Conservation (phyloP, 805 yeast species). For the Wickerhamomyces xylosicus region DNA sequence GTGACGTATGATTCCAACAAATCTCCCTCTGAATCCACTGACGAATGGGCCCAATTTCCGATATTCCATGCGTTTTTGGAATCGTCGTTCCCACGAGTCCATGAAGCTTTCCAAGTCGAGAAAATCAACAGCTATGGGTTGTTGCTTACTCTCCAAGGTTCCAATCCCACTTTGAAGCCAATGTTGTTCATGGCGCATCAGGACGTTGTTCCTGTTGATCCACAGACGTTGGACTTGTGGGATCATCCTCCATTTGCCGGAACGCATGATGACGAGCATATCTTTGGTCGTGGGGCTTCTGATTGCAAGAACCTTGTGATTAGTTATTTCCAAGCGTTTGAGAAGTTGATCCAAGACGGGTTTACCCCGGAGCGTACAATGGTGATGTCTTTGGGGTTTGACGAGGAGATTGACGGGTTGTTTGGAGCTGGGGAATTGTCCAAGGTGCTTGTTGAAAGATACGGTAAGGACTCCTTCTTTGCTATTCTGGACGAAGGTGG, state of each 20-base stretch:
- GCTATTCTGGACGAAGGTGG: slow-evolving; percentile 57
- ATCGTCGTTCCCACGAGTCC: slow-evolving; percentile 43
- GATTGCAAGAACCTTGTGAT: slow-evolving; percentile 66
- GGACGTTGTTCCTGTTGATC: slow-evolving; percentile 73
- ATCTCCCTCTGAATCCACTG: slow-evolving; percentile 23
- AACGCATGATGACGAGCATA: slow-evolving; percentile 45
- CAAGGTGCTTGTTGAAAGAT: slow-evolving; percentile 33
- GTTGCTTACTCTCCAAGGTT: slow-evolving; percentile 54
- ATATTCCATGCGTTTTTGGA: slow-evolving; percentile 44
- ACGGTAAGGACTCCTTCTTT: slow-evolving; percentile 49
- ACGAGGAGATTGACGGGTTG: slow-evolving; percentile 62
- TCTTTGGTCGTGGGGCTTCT: slow-evolving; percentile 68
- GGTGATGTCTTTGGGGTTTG: slow-evolving; percentile 59
- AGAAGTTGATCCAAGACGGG: slow-evolving; percentile 32
- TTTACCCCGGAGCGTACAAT: slow-evolving; percentile 48
- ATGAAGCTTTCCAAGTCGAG: slow-evolving; percentile 36
- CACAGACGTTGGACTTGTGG: slow-evolving; percentile 49
- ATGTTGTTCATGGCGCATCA: slow-evolving; percentile 65
- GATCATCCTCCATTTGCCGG: slow-evolving; percentile 55
- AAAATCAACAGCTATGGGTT: slow-evolving; percentile 54
- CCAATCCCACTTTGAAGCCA: slow-evolving; percentile 43
- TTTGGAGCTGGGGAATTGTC: slow-evolving; percentile 49
- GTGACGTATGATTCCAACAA: slow-evolving; percentile 9
- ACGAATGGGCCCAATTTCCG: slow-evolving; percentile 10
- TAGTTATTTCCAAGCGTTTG: slow-evolving; percentile 52